phyloP scores from a whole-genome alignment of 345 rosid genomes.

The Euphorbia tirucalli region DNA sequence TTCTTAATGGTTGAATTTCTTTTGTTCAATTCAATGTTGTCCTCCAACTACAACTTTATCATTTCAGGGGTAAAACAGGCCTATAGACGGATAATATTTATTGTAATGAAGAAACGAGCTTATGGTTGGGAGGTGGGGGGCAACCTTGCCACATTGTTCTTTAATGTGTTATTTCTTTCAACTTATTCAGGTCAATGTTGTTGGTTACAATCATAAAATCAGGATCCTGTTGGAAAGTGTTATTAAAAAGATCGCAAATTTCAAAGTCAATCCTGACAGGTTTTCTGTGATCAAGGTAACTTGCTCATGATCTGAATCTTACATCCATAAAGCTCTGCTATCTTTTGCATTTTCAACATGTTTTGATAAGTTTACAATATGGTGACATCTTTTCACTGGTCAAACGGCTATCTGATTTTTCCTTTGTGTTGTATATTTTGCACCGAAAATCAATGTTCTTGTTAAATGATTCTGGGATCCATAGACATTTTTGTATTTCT shows the following conservation, averaged over 20 bases:
- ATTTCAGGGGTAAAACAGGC: background rate
- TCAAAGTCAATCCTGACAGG: slow-evolving; percentile 75
- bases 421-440: too few relatives aligned
- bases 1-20: background rate
- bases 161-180: slow-evolving; percentile 4
- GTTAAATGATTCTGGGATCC: background rate
- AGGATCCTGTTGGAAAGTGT: slow-evolving; percentile 74
- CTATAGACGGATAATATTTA: background rate
- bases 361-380: background rate
- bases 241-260: slow-evolving; percentile 58
- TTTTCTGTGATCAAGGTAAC: slow-evolving; percentile 84
- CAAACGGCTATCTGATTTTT: background rate
- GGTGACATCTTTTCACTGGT: background rate
- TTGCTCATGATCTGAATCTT: background rate
- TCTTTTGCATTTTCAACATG: background rate
- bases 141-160: background rate
- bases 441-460: background rate
- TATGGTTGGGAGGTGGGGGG: background rate
- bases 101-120: background rate
- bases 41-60: background rate
- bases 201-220: slow-evolving; percentile 90
- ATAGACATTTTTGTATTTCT: background rate
- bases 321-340: background rate
- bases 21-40: background rate
- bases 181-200: slow-evolving; percentile 55